These are phyloP conservation scores for Mycena albidolilacea DNA, from an alignment of 768 basidiomycete genomes.

Conservation along the genomic window DNA sequence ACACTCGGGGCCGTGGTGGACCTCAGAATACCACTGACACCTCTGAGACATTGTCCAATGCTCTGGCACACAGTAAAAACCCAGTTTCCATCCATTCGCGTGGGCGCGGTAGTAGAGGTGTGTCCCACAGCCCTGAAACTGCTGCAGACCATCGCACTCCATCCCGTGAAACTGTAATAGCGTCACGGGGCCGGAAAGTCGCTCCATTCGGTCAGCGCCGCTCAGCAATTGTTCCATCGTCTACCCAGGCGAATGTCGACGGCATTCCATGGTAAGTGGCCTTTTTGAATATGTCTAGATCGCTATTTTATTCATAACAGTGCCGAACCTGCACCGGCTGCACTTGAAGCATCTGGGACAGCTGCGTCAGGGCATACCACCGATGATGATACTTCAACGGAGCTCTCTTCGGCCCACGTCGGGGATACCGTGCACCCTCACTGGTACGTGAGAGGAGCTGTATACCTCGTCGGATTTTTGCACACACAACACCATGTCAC, in stretches of 20 bases:
- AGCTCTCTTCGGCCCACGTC: neutral
- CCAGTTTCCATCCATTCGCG: neutral
- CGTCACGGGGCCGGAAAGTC: neutral
- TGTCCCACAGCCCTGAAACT: neutral
- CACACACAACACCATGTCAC: neutral
- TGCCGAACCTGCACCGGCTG: neutral
- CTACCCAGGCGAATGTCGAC: neutral
- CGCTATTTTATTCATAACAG: neutral
- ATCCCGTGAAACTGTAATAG: neutral
- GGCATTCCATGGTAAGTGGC: neutral
- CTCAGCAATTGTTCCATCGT: neutral
- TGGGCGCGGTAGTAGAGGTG: neutral
- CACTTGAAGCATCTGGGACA: neutral
- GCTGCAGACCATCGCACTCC: neutral
- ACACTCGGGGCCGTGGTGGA: neutral
- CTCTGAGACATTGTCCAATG: neutral
- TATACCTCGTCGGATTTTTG: slow-evolving; percentile 5
- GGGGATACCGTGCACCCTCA: neutral
- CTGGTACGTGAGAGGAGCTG: neutral
- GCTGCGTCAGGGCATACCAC: neutral
- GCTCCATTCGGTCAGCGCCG: neutral
- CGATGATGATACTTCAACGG: neutral
- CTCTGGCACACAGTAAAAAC: neutral
- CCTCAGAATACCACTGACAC: neutral
- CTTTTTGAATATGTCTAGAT: neutral